Conservation (phyloP, 2,329 filamentous ascomycete species). For the Rugonectria rugulosa region DNA sequence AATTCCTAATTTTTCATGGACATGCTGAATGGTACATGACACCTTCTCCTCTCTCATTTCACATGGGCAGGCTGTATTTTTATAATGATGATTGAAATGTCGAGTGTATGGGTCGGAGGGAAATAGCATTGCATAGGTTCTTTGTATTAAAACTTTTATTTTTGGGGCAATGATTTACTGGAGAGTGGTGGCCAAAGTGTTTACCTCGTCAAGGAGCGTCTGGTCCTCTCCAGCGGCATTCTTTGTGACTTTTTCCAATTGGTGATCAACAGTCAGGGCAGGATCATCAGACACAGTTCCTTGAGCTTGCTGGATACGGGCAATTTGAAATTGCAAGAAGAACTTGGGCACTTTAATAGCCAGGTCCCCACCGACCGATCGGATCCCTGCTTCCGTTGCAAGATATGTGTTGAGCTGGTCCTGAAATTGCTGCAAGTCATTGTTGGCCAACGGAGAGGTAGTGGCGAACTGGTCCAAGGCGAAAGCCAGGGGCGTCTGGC, state of each 20-base stretch:
- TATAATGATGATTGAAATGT: slow-evolving; percentile 38
- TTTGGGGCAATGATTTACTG: slow-evolving; percentile 19
- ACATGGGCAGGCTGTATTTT: slow-evolving; percentile 37
- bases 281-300: slow-evolving; percentile 60
- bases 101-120: slow-evolving; percentile 30
- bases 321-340: slow-evolving; percentile 66
- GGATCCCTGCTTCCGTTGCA: slow-evolving; percentile 66
- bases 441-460: slow-evolving; percentile 54
- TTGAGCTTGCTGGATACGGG: slow-evolving; percentile 66
- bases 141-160: slow-evolving; percentile 30
- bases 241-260: slow-evolving; percentile 64
- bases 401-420: slow-evolving; percentile 63
- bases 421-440: slow-evolving; percentile 60
- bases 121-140: slow-evolving; percentile 13
- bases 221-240: slow-evolving; percentile 60
- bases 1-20: slow-evolving; percentile 21
- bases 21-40: slow-evolving; percentile 26
- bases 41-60: slow-evolving; percentile 38
- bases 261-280: slow-evolving; percentile 62
- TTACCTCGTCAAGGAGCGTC: slow-evolving; percentile 61
- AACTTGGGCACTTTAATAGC: slow-evolving; percentile 70
- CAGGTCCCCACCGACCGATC: slow-evolving; percentile 60
- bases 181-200: slow-evolving; percentile 43
- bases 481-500: slow-evolving; percentile 59
- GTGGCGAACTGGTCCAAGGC: slow-evolving; percentile 63